Percentiles rank a stretch among this genome's conserved stretches.
phyloP scores from a whole-genome alignment of 208 protist species.

The Acanthamoeba healyi region DNA sequence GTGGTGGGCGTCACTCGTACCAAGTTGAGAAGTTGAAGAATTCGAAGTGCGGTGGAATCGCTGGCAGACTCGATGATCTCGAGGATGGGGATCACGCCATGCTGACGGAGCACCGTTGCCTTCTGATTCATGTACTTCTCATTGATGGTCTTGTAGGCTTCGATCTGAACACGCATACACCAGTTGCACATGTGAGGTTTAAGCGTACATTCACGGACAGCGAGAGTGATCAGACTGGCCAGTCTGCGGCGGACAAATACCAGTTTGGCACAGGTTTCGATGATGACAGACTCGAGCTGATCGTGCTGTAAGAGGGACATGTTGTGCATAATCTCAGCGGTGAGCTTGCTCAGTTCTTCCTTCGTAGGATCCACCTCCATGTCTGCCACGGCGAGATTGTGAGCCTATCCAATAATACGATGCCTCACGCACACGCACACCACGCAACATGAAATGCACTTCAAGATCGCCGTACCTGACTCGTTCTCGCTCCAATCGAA shows the following conservation, averaged over 20 bases:
- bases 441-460: too few species aligned
- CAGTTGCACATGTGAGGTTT: too few species aligned
- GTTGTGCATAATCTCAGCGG: conserved; percentile 58
- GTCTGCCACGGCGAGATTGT: background rate
- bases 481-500: conserved; percentile 39
- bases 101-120: conserved; percentile 82
- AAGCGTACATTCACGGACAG: too few species aligned
- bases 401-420: too few species aligned
- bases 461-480: background rate
- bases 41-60: conserved; percentile 69
- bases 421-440: too few species aligned
- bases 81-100: conserved; percentile 89
- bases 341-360: conserved; percentile 66
- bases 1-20: conserved; percentile 49
- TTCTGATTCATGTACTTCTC: conserved; percentile 83
- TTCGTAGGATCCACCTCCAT: conserved; percentile 33
- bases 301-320: conserved; percentile 55
- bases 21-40: conserved; percentile 85
- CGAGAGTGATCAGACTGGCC: too few species aligned
- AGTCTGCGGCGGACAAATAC: background rate
- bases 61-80: conserved; percentile 86
- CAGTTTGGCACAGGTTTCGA: conserved; percentile 77
- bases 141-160: conserved; percentile 59
- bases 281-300: conserved; percentile 37
- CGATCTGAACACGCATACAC: background rate